Evolutionary conservation across 148 eudicot genomes (phyloP), one percentile per base, ranked within the genome.

Genomic region (Vaccinium vitisidaea): DNA sequence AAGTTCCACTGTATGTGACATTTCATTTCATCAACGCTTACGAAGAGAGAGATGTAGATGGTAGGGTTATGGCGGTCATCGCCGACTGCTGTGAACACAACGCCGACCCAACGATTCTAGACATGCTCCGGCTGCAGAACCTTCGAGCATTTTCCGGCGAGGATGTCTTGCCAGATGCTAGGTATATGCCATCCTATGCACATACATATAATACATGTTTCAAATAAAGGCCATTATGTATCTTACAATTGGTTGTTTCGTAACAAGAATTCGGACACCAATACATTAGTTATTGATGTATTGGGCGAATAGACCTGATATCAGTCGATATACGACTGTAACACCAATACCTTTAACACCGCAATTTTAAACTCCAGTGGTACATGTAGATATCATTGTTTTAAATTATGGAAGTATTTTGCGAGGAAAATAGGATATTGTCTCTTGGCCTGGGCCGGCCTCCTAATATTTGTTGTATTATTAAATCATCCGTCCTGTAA

Each of bases 1-100:
- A 97, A 61, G 99, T 97, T 88, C 99, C 99, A 55, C 79, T 97
- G 63, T 97, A 75, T 82, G 94, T 97, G 89, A 93, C 96, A 59
- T 97, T 97, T 86, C 99, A 97, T 81, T 97, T 95, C 89, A 97
- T 97, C 75, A 97, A 97, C 81, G 99, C 98, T 8, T 97, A 97
- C 74, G 99, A 97, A 89, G 97, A 94, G 87, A 92, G 55, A 43
- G 99, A 97, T 46, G 92, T 85, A 59, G 93, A 95, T 5, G 99
- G 99, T 8, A 91, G 94, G 52, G 91, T 92, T 58, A 94, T 88
- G 0, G 93, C 94, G 2, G 83, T 97, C 12, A 86, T 97, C 11
- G 98, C 94, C 9, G 99, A 97, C 80, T 97, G 99, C 48, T 97
- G 99, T 76, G 99, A 97, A 73, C 99, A 97, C 85, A 88, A 89